phyloP scores from a whole-genome alignment of 495 filamentous ascomycete species.

The Talaromyces wortmannii region DNA sequence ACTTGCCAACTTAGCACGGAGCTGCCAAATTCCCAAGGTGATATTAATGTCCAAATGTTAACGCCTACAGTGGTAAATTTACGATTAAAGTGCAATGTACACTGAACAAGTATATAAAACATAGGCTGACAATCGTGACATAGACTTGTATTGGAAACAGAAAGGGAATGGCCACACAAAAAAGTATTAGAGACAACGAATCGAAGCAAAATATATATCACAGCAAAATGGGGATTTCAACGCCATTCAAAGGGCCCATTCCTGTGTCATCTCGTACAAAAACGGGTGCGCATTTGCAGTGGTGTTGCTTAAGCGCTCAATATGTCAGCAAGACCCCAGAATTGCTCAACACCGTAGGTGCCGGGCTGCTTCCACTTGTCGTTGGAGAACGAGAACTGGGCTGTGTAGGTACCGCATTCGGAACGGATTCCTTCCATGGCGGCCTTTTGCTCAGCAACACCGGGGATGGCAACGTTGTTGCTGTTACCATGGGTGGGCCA shows the following conservation, averaged over 20 bases:
- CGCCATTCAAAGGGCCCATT: not conserved
- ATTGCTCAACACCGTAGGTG: slow-evolving; percentile 65
- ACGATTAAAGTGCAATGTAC: not conserved
- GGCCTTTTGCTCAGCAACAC: slow-evolving; percentile 55
- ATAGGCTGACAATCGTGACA: not conserved
- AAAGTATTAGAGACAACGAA: not conserved
- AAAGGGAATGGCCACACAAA: not conserved
- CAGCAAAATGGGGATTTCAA: not conserved
- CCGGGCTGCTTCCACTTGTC: slow-evolving; percentile 78
- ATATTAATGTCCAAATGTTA: no score
- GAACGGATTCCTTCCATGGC: slow-evolving; percentile 62
- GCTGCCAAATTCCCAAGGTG: no score
- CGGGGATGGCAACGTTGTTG: slow-evolving; percentile 68
- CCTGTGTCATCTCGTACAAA: not conserved
- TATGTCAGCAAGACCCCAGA: slow-evolving; percentile 50
- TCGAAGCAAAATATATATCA: not conserved
- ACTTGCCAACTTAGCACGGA: no score
- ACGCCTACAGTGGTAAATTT: not conserved
- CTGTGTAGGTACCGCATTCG: slow-evolving; percentile 48
- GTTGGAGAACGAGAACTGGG: slow-evolving; percentile 75
- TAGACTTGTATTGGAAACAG: not conserved
- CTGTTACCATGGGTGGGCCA: slow-evolving; percentile 69
- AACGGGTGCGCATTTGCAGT: not conserved
- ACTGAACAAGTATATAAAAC: not conserved
- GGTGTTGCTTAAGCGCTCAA: not conserved